These are phyloP conservation scores for Thelonectria discophora DNA, from an alignment of 2,329 filamentous ascomycete genomes.

Conservation along the genomic window DNA sequence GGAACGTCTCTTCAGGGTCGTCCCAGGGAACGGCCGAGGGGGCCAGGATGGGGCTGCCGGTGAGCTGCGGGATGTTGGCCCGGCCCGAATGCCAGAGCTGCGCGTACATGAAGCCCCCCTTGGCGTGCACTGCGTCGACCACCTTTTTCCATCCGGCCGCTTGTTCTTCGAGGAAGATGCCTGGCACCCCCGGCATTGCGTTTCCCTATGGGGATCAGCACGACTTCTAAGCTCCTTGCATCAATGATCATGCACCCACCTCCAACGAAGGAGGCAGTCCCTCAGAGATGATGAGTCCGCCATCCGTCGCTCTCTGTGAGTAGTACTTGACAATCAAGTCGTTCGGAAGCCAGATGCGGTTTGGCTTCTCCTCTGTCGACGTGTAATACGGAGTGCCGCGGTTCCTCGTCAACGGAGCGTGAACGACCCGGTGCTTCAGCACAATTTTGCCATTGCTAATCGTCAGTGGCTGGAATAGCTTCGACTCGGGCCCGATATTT, in stretches of 20 bases:
- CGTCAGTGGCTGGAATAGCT: conserved; percentile 46
- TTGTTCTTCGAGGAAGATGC: conserved; percentile 64
- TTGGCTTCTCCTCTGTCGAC: conserved; percentile 59
- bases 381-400: conserved; percentile 56
- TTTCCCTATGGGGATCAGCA: conserved; percentile 36
- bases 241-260: conserved; percentile 31
- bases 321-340: conserved; percentile 55
- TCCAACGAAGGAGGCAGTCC: conserved; percentile 58
- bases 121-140: conserved; percentile 68
- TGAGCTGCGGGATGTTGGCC: conserved; percentile 48
- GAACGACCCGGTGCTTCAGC: conserved; percentile 60
- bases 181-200: conserved; percentile 59
- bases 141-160: conserved; percentile 66
- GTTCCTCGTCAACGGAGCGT: conserved; percentile 63
- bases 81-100: conserved; percentile 64
- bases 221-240: too few species aligned
- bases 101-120: conserved; percentile 67
- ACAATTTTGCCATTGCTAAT: conserved; percentile 54
- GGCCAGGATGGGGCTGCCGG: conserved; percentile 49
- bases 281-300: conserved; percentile 55
- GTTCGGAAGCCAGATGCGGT: conserved; percentile 48
- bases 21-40: conserved; percentile 57
- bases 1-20: conserved; percentile 52
- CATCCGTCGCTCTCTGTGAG: conserved; percentile 51
- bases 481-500: conserved; percentile 22